Percentiles rank a stretch among this genome's conserved stretches.
phyloP scores from a whole-genome alignment of 1,284 basidiomycete genomes.

The Ustilago vetiveriae region DNA sequence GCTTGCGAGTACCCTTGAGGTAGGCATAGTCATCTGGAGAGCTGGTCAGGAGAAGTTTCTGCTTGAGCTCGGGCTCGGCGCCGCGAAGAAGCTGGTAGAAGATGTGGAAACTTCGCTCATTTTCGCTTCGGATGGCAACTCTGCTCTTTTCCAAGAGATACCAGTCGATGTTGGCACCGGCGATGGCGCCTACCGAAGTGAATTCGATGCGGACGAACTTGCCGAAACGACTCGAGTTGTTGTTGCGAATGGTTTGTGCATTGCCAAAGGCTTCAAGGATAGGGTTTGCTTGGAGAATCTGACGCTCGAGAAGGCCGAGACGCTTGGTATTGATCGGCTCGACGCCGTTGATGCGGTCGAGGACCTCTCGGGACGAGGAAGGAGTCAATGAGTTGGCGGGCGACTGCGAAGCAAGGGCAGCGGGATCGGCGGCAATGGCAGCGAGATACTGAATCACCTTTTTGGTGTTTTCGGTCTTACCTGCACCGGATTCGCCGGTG shows the following conservation, averaged over 20 bases:
- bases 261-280: constrained; percentile 98
- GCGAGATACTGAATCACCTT: constrained; percentile 99
- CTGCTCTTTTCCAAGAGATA: constrained; percentile 97
- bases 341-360: constrained; percentile 58
- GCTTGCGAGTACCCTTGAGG: constrained; percentile 85
- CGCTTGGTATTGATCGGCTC: constrained; percentile 53
- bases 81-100: constrained; percentile 82
- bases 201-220: constrained; percentile 99
- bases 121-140: constrained; percentile 71
- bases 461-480: constrained; percentile 99
- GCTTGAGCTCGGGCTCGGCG: constrained; percentile 61
- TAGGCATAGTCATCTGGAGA: constrained; percentile 86
- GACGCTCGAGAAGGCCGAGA: constrained; percentile 89
- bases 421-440: constrained; percentile 80
- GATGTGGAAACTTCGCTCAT: constrained; percentile 92
- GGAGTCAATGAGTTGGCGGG: constrained; percentile 44
- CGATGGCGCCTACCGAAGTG: constrained; percentile 90
- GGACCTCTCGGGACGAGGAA: constrained; percentile 52
- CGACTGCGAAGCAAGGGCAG: constrained; percentile 32
- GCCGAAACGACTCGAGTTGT: constrained; percentile 96
- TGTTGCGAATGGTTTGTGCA: constrained; percentile 97
- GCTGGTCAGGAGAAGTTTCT: constrained; percentile 76
- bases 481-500: constrained; percentile 99
- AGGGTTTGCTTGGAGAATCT: constrained; percentile 97
- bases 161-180: constrained; percentile 99